These are phyloP conservation scores for Trichophyton equinum DNA, from an alignment of 2,329 filamentous ascomycete species.

Conservation along the genomic window DNA sequence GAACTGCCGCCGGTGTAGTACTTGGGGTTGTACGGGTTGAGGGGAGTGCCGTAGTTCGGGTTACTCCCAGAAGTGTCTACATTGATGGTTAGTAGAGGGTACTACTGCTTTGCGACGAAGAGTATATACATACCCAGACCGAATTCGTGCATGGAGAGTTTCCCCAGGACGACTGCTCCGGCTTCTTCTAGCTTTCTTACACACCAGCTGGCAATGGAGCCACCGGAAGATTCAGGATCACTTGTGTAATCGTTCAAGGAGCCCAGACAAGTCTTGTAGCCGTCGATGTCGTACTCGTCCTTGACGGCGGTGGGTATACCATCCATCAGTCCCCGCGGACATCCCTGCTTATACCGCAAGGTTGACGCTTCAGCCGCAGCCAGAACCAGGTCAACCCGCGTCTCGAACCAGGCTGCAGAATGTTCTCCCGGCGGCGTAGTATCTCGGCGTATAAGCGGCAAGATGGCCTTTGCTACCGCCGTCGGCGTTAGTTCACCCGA, in stretches of 20 bases:
- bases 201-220: conserved; percentile 48
- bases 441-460: conserved; percentile 56
- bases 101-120: background rate
- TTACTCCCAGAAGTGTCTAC: conserved; percentile 62
- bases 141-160: conserved; percentile 61
- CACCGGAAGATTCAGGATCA: conserved; percentile 20
- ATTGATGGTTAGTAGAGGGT: background rate
- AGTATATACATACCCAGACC: conserved; percentile 41
- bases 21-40: conserved; percentile 56
- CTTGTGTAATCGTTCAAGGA: conserved; percentile 43
- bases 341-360: conserved; percentile 52
- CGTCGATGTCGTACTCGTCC: conserved; percentile 56
- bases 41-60: conserved; percentile 52
- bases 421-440: conserved; percentile 45
- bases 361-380: conserved; percentile 61
- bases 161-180: conserved; percentile 59
- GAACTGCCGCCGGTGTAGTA: conserved; percentile 68
- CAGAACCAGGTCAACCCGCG: conserved; percentile 48
- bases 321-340: conserved; percentile 54
- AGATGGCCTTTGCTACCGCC: conserved; percentile 55
- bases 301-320: conserved; percentile 68
- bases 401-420: conserved; percentile 58
- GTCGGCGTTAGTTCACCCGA: conserved; percentile 57
- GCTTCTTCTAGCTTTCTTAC: conserved; percentile 52
- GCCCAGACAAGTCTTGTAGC: conserved; percentile 51